A percentile compares a stretch with the other conserved stretches of the same genome.
Evolutionary conservation across 2,329 filamentous ascomycete species (phyloP).

Genomic region (Lasiodiplodia citricola): DNA sequence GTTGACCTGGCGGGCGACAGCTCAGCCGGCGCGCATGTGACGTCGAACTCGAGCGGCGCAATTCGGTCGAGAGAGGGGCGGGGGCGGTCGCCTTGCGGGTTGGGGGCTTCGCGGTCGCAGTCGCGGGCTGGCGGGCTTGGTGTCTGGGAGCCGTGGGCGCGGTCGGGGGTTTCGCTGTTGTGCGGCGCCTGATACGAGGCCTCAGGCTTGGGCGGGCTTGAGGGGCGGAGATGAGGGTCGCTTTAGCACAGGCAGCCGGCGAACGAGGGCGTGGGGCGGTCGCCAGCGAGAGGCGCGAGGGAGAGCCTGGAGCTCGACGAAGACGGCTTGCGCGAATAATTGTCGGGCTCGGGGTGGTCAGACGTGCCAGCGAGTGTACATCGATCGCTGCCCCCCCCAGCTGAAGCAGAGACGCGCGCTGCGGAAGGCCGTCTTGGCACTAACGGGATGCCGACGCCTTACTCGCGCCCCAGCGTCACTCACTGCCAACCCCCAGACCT

Average conservation of each 20-base stretch:
- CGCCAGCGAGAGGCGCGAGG: neutral
- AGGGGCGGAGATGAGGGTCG: constrained; percentile 24
- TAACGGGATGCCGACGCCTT: neutral
- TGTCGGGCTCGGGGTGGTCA: neutral
- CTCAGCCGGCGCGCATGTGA: constrained; percentile 24
- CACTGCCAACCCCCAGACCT: neutral
- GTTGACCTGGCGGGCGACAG: neutral
- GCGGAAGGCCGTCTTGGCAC: neutral
- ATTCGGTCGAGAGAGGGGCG: constrained; percentile 1
- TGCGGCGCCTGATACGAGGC: constrained; percentile 23
- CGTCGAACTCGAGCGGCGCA: constrained; percentile 8
- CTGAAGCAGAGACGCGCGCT: neutral
- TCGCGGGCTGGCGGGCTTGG: constrained; percentile 5
- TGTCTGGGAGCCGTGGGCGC: constrained; percentile 17
- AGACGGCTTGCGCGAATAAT: neutral
- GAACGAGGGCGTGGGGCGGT: neutral
- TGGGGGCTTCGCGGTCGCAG: constrained; percentile 2
- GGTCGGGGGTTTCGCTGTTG: constrained; percentile 25
- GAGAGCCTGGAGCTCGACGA: neutral
- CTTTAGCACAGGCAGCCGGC: constrained; percentile 7
- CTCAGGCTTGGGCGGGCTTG: constrained; percentile 17
- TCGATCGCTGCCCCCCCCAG: neutral
- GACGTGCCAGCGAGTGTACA: constrained; percentile 10
- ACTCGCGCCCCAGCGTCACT: constrained; percentile 9
- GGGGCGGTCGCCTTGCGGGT: neutral